Base-by-base conservation (phyloP, 192 early-diverging fungal genomes). In the Coemansia sp. region DNA sequence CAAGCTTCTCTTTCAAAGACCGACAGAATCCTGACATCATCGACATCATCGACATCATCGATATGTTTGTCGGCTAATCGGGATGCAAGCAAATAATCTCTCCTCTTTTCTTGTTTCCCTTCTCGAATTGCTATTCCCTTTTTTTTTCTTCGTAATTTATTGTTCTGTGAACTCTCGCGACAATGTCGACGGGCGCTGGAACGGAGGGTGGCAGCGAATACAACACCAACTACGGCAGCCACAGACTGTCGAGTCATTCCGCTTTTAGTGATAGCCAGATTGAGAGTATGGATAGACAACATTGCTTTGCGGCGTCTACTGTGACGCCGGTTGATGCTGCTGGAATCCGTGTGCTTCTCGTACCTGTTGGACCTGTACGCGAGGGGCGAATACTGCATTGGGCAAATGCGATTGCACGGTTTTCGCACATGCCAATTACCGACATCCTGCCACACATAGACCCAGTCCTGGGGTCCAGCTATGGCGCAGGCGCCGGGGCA, bases 281-380 rank as follows among this genome's bases (percentile, higher is more conserved):
- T 8, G 66, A 68, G 44, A 60, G 65, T 50, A 68, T 59, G 45
- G 66, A 54, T 37, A 48, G 51, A 37, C 71, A 42, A 46, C 64
- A 70, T 39, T 66, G 71, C 70, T 67, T 73, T 65, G 68, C 59
- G 17, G 77, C 73, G 50, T 77, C 64, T 1, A 69, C 75, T 2
- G 72, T 72, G 51, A 74, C 80, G 34, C 61, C 80, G 13, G 80
- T 79, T 9, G 83, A 84, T 27, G 78, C 78, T 4, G 75, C 83
- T 0, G 72, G 74, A 24, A 78, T 84, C 50, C 78, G 78, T 14
- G 78, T 84, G 29, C 72, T 80, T 11, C 63, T 84, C 2, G 77
- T 84, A 31, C 75, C 83, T 0, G 54, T 84, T 8, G 83, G 83
- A 2, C 68, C 51, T n/a, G 75, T 79, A 19, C 65, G 78, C 7